A percentile compares a stretch with the other conserved stretches of the same genome.
These are phyloP conservation scores for Nasturtium officinale DNA, from an alignment of 345 rosid species.

Conservation along the genomic window DNA sequence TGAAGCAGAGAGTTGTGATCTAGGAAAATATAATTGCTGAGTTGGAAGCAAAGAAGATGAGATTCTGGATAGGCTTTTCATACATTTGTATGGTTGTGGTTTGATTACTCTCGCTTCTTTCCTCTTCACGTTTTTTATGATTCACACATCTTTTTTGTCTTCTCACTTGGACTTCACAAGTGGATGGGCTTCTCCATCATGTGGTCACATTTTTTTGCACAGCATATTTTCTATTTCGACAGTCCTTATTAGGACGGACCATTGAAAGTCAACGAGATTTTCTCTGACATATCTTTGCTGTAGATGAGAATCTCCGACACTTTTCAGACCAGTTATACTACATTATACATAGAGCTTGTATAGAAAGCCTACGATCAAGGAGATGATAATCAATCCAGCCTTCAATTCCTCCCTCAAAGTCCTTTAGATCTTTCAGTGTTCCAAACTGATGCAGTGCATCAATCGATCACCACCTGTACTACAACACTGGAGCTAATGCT, in stretches of 20 bases:
- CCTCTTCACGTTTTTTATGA: conserved; percentile 32
- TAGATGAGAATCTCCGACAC: conserved; percentile 21
- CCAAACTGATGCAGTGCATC: not conserved
- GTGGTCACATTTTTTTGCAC: conserved; percentile 31
- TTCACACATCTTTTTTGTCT: conserved; percentile 35
- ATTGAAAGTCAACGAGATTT: conserved; percentile 3
- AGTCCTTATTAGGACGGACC: conserved; percentile 33
- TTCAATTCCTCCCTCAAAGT: not conserved
- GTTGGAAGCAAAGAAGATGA: conserved; percentile 61
- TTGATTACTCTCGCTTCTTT: conserved; percentile 31
- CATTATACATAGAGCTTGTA: not conserved
- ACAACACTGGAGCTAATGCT: conserved; percentile 19
- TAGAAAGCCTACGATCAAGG: not conserved
- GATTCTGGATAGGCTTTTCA: conserved; percentile 80
- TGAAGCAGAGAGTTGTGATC: conserved; percentile 30
- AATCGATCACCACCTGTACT: not conserved
- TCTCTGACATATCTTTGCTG: conserved; percentile 28
- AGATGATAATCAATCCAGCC: not conserved
- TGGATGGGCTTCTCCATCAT: conserved; percentile 41
- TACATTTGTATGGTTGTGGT: conserved; percentile 44
- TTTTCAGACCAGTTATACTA: not conserved
- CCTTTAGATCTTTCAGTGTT: not conserved
- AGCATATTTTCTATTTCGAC: conserved; percentile 51
- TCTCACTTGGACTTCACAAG: conserved; percentile 44
- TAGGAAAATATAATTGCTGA: conserved; percentile 34